Percentiles rank a stretch among this genome's conserved stretches.
These are phyloP conservation scores for Saturnispora bothae DNA, from an alignment of 805 yeast species.

Conservation along the genomic window DNA sequence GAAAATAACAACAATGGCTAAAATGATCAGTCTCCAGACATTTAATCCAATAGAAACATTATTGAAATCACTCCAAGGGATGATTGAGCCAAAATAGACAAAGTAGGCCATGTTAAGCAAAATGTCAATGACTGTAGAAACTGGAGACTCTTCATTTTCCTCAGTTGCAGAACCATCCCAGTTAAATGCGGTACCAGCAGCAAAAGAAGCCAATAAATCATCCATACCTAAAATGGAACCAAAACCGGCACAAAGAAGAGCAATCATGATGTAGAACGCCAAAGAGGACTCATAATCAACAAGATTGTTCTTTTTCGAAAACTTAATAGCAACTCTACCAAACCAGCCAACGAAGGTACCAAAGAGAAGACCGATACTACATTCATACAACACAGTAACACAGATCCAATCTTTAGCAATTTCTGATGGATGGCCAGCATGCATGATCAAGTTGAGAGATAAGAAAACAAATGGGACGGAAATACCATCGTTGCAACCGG, in stretches of 20 bases:
- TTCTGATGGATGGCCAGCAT: slow-evolving; percentile 36
- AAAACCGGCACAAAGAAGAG: slow-evolving; percentile 49
- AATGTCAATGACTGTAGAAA: slow-evolving; percentile 56
- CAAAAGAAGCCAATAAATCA: slow-evolving; percentile 60
- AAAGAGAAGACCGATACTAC: slow-evolving; percentile 41
- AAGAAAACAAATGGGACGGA: slow-evolving; percentile 60
- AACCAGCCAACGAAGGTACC: slow-evolving; percentile 46
- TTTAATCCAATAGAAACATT: slow-evolving; percentile 33
- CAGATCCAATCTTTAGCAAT: slow-evolving; percentile 57
- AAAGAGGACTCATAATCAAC: slow-evolving; percentile 56
- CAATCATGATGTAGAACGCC: slow-evolving; percentile 41
- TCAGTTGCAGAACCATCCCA: slow-evolving; percentile 64
- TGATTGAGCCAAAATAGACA: slow-evolving; percentile 58
- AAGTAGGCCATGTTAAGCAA: slow-evolving; percentile 56
- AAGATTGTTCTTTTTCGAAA: slow-evolving; percentile 39
- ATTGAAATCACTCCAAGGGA: slow-evolving; percentile 61
- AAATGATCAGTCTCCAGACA: slow-evolving; percentile 41
- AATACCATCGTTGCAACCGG: slow-evolving; percentile 70
- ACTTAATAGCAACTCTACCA: slow-evolving; percentile 40
- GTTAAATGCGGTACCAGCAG: slow-evolving; percentile 63
- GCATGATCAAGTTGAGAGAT: slow-evolving; percentile 42
- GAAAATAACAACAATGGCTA: slow-evolving; percentile 41
- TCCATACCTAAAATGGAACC: slow-evolving; percentile 61
- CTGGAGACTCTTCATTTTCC: slow-evolving; percentile 49
- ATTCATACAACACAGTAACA: slow-evolving; percentile 51